A percentile compares a stretch with the other conserved stretches of the same genome.
Evolutionary conservation across 768 basidiomycete species (phyloP).

Genomic region (Zangia roseola): DNA sequence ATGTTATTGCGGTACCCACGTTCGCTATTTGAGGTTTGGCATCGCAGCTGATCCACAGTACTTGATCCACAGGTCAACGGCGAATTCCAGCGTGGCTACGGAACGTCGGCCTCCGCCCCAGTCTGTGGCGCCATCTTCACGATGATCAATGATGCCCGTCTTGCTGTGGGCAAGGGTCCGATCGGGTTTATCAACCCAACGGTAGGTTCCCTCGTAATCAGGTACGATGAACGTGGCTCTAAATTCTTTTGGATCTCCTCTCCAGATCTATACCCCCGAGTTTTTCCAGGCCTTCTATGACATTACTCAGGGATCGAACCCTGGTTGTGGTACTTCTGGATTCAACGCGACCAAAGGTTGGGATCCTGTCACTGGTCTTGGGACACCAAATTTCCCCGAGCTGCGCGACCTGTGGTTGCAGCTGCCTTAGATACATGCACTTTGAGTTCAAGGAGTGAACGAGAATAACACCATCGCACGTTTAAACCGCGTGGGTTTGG

Average conservation of each 20-base stretch:
- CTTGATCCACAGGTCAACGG: slow-evolving; percentile 25
- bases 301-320: slow-evolving; percentile 38
- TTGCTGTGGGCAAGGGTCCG: slow-evolving; percentile 31
- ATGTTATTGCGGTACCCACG: slow-evolving; percentile 20
- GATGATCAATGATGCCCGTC: slow-evolving; percentile 39
- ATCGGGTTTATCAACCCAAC: slow-evolving; percentile 47
- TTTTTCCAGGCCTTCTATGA: slow-evolving; percentile 48
- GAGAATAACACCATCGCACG: too few relatives aligned
- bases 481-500: too few relatives aligned
- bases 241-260: neutral
- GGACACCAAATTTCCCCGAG: slow-evolving; percentile 1
- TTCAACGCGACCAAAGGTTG: slow-evolving; percentile 20
- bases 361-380: slow-evolving; percentile 1
- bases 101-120: slow-evolving; percentile 36
- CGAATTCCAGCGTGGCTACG: slow-evolving; percentile 21
- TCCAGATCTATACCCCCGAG: slow-evolving; percentile 43
- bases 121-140: slow-evolving; percentile 34
- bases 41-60: neutral
- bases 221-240: slow-evolving; percentile 20
- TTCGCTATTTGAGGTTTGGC: neutral
- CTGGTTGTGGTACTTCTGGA: neutral
- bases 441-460: too few relatives aligned
- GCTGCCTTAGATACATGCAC: too few relatives aligned
- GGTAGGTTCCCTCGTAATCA: slow-evolving; percentile 19
- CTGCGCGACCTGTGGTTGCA: neutral